phyloP scores from a whole-genome alignment of 192 early-diverging fungal species.

The Linnemannia schmuckeri region DNA sequence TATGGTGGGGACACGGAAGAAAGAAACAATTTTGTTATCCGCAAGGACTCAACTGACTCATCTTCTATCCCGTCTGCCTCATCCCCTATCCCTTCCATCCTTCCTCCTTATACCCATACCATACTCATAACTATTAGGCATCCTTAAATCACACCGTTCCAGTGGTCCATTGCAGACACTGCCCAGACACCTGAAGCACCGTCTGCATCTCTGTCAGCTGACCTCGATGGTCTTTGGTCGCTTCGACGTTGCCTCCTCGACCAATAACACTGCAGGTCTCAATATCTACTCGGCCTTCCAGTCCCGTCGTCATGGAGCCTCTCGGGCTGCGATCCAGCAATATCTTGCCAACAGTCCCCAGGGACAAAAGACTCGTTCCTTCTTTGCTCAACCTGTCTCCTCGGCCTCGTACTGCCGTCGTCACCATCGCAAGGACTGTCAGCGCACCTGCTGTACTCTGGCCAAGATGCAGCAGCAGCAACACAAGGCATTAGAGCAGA shows the following conservation, averaged over 20 bases:
- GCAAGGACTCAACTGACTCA: slow-evolving; percentile 5
- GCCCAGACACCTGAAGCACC: slow-evolving; percentile 62
- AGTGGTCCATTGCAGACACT: slow-evolving; percentile 52
- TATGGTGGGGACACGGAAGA: not conserved
- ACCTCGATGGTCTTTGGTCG: slow-evolving; percentile 71
- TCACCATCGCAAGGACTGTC: slow-evolving; percentile 59
- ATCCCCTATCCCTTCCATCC: not conserved
- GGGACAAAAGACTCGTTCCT: slow-evolving; percentile 31
- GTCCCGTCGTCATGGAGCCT: slow-evolving; percentile 32
- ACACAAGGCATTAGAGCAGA: slow-evolving; percentile 41
- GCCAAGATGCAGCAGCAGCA: slow-evolving; percentile 50
- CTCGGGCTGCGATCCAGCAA: slow-evolving; percentile 32
- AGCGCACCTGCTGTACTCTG: slow-evolving; percentile 52
- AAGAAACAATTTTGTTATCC: not conserved
- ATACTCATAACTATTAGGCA: slow-evolving; percentile 21
- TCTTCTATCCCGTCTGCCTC: not conserved
- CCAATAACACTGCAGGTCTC: slow-evolving; percentile 36
- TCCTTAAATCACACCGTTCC: slow-evolving; percentile 55
- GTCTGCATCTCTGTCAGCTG: slow-evolving; percentile 65
- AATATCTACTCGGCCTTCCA: slow-evolving; percentile 48
- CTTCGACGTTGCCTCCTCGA: slow-evolving; percentile 61
- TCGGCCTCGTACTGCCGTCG: slow-evolving; percentile 59
- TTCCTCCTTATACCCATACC: not conserved
- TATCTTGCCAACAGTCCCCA: slow-evolving; percentile 28
- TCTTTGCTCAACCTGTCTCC: slow-evolving; percentile 48